phyloP scores from a whole-genome alignment of 352 stramenopile species.

The Pythium aristosporum region DNA sequence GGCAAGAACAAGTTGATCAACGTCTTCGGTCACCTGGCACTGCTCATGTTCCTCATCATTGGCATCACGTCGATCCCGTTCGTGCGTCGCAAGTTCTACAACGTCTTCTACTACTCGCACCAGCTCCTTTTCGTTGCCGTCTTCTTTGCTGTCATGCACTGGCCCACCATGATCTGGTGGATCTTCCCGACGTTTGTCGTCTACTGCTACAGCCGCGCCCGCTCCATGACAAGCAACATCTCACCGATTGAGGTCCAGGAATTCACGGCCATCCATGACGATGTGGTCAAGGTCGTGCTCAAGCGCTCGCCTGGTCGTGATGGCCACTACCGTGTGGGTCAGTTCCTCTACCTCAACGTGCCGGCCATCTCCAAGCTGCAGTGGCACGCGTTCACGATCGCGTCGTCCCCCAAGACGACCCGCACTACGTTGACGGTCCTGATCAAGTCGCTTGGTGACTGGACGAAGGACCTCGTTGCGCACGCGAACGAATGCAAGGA shows the following conservation, averaged over 20 bases:
- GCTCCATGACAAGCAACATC: constrained; percentile 28
- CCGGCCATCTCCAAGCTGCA: constrained; percentile 44
- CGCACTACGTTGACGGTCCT: constrained; percentile 35
- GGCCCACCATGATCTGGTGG: constrained; percentile 32
- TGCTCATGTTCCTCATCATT: constrained; percentile 39
- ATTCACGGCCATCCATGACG: constrained; percentile 22
- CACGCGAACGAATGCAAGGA: constrained; percentile 35
- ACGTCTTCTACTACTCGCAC: constrained; percentile 44
- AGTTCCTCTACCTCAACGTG: constrained; percentile 48
- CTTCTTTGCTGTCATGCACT: constrained; percentile 48
- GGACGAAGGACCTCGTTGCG: constrained; percentile 30
- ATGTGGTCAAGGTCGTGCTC: constrained; percentile 42
- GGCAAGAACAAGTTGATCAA: constrained; percentile 32
- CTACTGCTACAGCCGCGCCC: constrained; percentile 35
- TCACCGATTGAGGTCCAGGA: constrained; percentile 28
- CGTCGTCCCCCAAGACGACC: constrained; percentile 31
- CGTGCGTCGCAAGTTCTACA: constrained; percentile 38
- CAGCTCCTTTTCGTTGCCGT: constrained; percentile 36
- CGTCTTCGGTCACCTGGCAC: constrained; percentile 37
- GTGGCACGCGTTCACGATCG: constrained; percentile 53
- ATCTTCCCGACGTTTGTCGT: constrained; percentile 37
- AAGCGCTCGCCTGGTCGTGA: constrained; percentile 17
- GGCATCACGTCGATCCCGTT: constrained; percentile 32
- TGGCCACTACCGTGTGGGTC: constrained; percentile 32
- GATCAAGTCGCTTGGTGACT: constrained; percentile 46